A percentile compares a stretch with the other conserved stretches of the same genome.
phyloP scores from a whole-genome alignment of 805 yeast genomes.

The Candida quercuum region DNA sequence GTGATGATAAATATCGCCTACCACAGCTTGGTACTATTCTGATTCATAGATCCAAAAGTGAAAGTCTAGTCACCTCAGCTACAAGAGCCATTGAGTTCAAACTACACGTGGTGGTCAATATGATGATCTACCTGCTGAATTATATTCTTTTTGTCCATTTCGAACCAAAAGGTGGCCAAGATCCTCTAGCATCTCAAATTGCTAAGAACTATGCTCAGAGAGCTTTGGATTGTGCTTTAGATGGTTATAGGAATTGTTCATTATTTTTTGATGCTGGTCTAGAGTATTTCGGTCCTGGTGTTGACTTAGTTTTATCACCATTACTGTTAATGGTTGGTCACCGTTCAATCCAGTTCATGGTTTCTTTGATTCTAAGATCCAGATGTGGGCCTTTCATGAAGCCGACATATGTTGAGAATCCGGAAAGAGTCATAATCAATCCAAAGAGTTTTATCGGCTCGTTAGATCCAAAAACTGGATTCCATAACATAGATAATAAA shows the following conservation, averaged over 20 bases:
- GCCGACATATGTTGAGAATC: slow-evolving; percentile 6
- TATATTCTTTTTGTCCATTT: slow-evolving; percentile 42
- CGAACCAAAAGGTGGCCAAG: slow-evolving; percentile 35
- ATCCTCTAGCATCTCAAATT: slow-evolving; percentile 27
- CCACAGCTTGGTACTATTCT: slow-evolving; percentile 28
- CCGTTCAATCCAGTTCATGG: slow-evolving; percentile 51
- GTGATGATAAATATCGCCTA: slow-evolving; percentile 27
- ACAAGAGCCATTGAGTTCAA: slow-evolving; percentile 35
- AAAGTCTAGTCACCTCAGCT: slow-evolving; percentile 23
- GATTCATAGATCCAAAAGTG: slow-evolving; percentile 17
- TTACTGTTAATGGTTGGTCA: slow-evolving; percentile 47
- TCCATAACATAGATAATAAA: slow-evolving; percentile 15
- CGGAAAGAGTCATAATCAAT: slow-evolving; percentile 3
- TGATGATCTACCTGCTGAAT: slow-evolving; percentile 44
- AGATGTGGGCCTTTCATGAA: slow-evolving; percentile 38
- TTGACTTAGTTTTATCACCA: slow-evolving; percentile 45
- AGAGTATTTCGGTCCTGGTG: slow-evolving; percentile 31
- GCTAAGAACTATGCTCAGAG: slow-evolving; percentile 37
- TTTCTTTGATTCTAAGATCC: slow-evolving; percentile 47
- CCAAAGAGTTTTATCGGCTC: slow-evolving; percentile 14
- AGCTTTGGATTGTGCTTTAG: slow-evolving; percentile 36
- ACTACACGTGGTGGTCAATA: slow-evolving; percentile 36
- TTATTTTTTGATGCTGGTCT: slow-evolving; percentile 33
- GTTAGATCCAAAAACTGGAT: slow-evolving; percentile 5
- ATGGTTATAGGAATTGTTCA: slow-evolving; percentile 37